Conservation (phyloP, 768 basidiomycete genomes). For the Leccinum barrowsii region DNA sequence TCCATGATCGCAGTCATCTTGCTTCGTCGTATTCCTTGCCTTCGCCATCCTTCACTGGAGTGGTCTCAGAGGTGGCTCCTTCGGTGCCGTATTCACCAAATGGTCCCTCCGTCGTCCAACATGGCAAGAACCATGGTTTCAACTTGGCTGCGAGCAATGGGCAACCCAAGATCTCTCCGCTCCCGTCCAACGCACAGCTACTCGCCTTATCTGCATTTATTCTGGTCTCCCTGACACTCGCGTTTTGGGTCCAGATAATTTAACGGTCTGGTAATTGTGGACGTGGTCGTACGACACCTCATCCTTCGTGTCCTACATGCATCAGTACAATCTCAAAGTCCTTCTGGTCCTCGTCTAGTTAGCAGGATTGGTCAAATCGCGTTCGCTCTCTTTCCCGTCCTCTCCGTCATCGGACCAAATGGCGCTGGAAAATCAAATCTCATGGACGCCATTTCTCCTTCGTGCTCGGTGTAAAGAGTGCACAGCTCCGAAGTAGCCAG, state of each 20-base stretch:
- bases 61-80: too few species aligned
- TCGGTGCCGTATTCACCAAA: too few species aligned
- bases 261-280: constrained; percentile 42
- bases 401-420: constrained; percentile 86
- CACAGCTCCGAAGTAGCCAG: constrained; percentile 88
- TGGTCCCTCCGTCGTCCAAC: too few species aligned
- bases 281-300: constrained; percentile 28
- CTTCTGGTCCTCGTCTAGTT: constrained; percentile 66
- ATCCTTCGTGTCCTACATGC: constrained; percentile 37
- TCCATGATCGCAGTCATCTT: too few species aligned
- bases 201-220: too few species aligned
- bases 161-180: too few species aligned
- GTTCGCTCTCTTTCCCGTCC: constrained; percentile 61
- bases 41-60: too few species aligned
- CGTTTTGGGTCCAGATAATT: background rate
- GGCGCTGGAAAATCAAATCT: constrained; percentile 98
- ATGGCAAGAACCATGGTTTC: too few species aligned
- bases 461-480: constrained; percentile 93
- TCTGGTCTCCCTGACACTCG: too few species aligned
- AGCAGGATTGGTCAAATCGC: constrained; percentile 61
- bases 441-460: constrained; percentile 98
- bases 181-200: too few species aligned
- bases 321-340: constrained; percentile 64
- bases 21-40: too few species aligned
- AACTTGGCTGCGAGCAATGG: too few species aligned